Evolutionary conservation across 352 stramenopile genomes (phyloP), one percentile per base, ranked within the genome.

Genomic region (Phytophthora aleatoria): DNA sequence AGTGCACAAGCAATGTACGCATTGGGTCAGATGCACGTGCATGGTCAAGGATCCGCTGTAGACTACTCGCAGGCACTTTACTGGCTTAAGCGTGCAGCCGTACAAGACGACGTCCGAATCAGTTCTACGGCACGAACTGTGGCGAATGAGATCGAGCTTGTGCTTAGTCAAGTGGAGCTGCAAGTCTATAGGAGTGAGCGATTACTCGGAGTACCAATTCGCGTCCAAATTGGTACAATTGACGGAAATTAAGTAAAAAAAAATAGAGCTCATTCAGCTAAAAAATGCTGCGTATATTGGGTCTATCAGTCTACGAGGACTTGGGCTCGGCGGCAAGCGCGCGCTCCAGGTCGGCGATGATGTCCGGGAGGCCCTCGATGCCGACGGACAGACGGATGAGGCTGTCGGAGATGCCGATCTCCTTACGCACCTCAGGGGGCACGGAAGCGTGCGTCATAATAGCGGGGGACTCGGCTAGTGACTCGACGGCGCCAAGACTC

Each of bases 371-470:
- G 26, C 94, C 86, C 61, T 98, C 94, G 50, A 98, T 97, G 38
- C 94, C 93, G 36, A 97, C 91, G 2, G 92, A 98, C 7, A 96
- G 76, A 41, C 94, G 90, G 63, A 98, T 94, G 69, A 98, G 90
- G 59, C 81, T 94, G 77, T 97, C 91, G 44, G 89, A 97, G 66
- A 98, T 97, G 56, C 91, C 93, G 38, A 97, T 79, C 77, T 91
- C 81, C 76, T 92, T 78, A 49, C 90, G 86, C 65, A 97, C 71
- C 64, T 95, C 90, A 50, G 90, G 66, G 8, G 92, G 82, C 80
- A 98, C 91, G 12, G 96, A 97, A 12, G 83, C 90, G 73, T 99
- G 95, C 11, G 95, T 99, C 64, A 97, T 99, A 51, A 95, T 96
- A 9, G 93, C 92, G 35, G 95, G 96, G 57, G 97, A 96, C 68